phyloP scores from a whole-genome alignment of 2,329 filamentous ascomycete species.

The Stagonosporopsis chrysanthemi region DNA sequence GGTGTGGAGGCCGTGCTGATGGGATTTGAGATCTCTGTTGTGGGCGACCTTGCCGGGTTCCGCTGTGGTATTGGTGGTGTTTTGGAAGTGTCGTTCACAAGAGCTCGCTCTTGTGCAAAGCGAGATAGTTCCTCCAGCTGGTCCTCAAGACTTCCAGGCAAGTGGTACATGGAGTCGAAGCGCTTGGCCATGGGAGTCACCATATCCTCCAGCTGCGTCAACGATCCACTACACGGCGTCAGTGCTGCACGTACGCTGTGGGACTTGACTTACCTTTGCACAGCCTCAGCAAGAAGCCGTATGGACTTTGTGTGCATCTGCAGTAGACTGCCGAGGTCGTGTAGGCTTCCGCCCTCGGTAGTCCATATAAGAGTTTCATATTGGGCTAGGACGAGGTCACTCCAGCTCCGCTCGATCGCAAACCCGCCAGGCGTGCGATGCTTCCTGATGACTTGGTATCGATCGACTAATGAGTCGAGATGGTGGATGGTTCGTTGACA shows the following conservation, averaged over 20 bases:
- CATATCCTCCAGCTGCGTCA: conserved; percentile 39
- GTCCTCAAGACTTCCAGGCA: conserved; percentile 31
- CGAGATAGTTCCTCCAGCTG: conserved; percentile 43
- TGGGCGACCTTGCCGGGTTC: conserved; percentile 30
- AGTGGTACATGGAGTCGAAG: conserved; percentile 41
- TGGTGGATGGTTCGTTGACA: conserved; percentile 53
- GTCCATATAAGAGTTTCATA: conserved; percentile 57
- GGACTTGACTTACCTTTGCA: conserved; percentile 47
- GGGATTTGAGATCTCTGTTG: conserved; percentile 12
- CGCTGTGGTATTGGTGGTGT: conserved; percentile 23
- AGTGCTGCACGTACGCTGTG: conserved; percentile 1
- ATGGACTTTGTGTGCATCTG: conserved; percentile 54
- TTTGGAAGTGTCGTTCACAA: conserved; percentile 17
- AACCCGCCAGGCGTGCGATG: conserved; percentile 51
- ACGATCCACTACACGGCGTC: conserved; percentile 42
- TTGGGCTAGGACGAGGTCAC: conserved; percentile 51
- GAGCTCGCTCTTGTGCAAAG: conserved; percentile 37
- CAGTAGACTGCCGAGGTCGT: conserved; percentile 50
- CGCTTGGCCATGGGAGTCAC: conserved; percentile 44
- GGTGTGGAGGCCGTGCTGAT: background rate
- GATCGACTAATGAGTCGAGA: conserved; percentile 55
- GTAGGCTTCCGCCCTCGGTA: conserved; percentile 53
- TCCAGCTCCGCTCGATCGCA: conserved; percentile 55
- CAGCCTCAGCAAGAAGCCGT: conserved; percentile 50
- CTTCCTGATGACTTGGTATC: conserved; percentile 55